Evolutionary conservation across 208 protist species (phyloP).

Genomic region (Acanthamoeba lenticulata): DNA sequence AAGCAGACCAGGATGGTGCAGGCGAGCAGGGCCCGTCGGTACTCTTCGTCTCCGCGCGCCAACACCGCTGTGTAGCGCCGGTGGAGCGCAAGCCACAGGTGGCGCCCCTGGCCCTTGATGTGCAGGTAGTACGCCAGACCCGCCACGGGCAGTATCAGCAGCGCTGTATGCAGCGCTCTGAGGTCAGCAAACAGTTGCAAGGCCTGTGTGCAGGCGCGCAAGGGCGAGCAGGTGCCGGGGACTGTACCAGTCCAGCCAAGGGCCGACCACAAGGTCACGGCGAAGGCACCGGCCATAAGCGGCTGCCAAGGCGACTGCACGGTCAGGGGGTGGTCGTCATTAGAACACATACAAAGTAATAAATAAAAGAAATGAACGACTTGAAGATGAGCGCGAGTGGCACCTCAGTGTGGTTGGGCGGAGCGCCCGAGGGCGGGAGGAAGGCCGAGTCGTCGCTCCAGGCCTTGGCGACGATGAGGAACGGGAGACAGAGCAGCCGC

Average conservation of each 20-base stretch:
- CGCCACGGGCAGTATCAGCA: slow-evolving; percentile 22
- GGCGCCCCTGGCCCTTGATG: neutral
- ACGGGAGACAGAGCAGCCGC: slow-evolving; percentile 13
- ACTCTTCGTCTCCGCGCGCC: slow-evolving; percentile 4
- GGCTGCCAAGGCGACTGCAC: slow-evolving; percentile 30
- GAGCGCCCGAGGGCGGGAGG: no score
- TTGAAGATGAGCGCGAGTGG: neutral
- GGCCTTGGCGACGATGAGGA: slow-evolving; percentile 38
- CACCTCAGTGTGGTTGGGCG: slow-evolving; percentile 35
- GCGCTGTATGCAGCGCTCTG: neutral
- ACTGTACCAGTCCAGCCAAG: slow-evolving; percentile 10
- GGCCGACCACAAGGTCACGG: neutral
- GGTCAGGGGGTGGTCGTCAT: no score
- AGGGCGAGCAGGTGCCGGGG: no score
- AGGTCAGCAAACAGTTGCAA: neutral
- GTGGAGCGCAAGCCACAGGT: neutral
- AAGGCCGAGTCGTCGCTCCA: slow-evolving; percentile 53
- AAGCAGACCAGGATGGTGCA: neutral
- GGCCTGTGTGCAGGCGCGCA: neutral
- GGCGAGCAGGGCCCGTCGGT: neutral
- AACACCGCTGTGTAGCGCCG: slow-evolving; percentile 10
- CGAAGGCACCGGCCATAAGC: neutral
- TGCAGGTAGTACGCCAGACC: slow-evolving; percentile 36
- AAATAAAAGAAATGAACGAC: no score
- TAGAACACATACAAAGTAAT: neutral